Evolutionary conservation across 2,329 filamentous ascomycete species (phyloP), one percentile per base, ranked within the genome.

Genomic region (Colletotrichum falcatum): DNA sequence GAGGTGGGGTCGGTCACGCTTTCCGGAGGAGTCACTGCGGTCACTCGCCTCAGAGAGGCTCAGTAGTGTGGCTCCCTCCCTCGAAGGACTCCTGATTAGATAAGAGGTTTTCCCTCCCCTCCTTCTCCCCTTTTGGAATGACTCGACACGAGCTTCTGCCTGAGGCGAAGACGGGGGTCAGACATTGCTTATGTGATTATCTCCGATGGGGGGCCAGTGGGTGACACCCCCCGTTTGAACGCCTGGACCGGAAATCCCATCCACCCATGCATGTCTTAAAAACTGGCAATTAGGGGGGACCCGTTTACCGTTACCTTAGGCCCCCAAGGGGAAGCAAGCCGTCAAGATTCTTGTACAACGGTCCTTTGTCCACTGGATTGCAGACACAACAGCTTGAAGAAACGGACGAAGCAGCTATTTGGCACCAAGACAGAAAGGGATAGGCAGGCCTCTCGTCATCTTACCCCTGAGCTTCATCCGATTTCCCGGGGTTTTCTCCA

Each of bases 261-360:
- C 65, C 46, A 60, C 65, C 69, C 60, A 65, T 70, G 65, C 60
- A 68, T 62, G 61, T 71, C 65, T 70, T 61, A 56, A 71, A 71
- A 71, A 70, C 48, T 71, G 55, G 61, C 65, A 65, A 70, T 70
- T 56, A 71, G 65, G 69, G 65, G 68, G 37, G 14, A 44, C 44
- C 44, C 53, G 37, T 66, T 66, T 49, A 54, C 26, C 55, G 62
- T 46, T 61, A 61, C 49, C 63, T 66, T 28, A 39, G 14, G 33
- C 33, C 33, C 66, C 44, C n/a, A n/a, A n/a, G 62, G 68, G 64
- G 64, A 58, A 28, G 46, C 46, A 51, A 54, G 68, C 53, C 65
- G 30, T 63, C 46, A 53, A 55, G 68, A 71, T 42, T 68, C 53
- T 68, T 68, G 67, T 49, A 26, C 46, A 71, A 71, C 65, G 68